Base-by-base conservation (phyloP, 441 rosid genomes). In the Gossypium lobatum region DNA sequence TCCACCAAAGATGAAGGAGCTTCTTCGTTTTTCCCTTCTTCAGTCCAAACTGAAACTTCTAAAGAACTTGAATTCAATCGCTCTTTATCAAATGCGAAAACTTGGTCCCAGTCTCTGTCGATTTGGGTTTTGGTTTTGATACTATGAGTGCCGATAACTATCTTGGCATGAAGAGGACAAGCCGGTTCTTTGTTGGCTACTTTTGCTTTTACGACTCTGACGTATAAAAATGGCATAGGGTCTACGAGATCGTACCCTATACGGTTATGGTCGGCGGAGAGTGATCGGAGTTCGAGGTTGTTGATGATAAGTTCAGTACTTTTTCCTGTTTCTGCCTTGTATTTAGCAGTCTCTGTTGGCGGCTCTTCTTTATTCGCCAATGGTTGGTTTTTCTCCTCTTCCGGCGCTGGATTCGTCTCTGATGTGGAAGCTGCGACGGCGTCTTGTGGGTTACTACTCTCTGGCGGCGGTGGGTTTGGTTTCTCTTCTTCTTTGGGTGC, bases 101-200 rank as follows among this genome's bases (percentile, higher is more conserved):
- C 93, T 72, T 89, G 91, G 68, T 89, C 90, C 93, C 93, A 87
- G 26, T 89, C 93, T 79, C 81, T 89, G 66, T 84, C 89, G 13
- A 61, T 77, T 74, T 86, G 91, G 60, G 75, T 76, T 70, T 87
- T 90, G 50, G 97, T 91, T 81, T 88, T 86, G 79, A 88, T 88
- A 55, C 83, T 83, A 76, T 85, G 89, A 17, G 95, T 93, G 2
- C 97, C 97, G n/a, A 93, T 87, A 78, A 85, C 87, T 3, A 93
- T 89, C 84, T 90, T 90, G 0, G 93, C 97, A 58, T 85, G 80
- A 0, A 80, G 53, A 5, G 92, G 82, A 20, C n/a, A 66, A 16
- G 68, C 83, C 0, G 87, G 81, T 9, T 83, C 85, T 39, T 82
- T 63, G 62, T 64, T 82, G 0, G 80, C 78, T 77, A 81, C 72